These are phyloP conservation scores for Daldinia concentrica DNA, from an alignment of 495 filamentous ascomycete species.

Conservation along the genomic window DNA sequence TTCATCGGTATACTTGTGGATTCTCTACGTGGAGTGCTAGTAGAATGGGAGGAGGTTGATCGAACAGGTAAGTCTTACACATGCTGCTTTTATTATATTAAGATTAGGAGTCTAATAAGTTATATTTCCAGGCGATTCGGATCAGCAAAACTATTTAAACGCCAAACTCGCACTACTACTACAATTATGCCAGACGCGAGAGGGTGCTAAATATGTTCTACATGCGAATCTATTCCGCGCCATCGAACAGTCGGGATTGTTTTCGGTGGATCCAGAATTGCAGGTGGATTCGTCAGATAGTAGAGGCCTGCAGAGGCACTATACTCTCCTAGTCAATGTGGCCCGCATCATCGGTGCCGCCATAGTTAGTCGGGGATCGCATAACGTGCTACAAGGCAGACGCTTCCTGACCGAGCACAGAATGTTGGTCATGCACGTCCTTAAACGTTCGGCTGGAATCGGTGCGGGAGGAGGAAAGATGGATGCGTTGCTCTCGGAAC, in stretches of 20 bases:
- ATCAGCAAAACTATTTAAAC: constrained; percentile 68
- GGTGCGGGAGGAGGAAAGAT: constrained; percentile 57
- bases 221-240: constrained; percentile 89
- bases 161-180: constrained; percentile 85
- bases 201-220: constrained; percentile 80
- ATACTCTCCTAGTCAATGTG: constrained; percentile 80
- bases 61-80: constrained; percentile 46
- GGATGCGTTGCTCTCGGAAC: constrained; percentile 53
- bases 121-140: constrained; percentile 39
- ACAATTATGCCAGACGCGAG: constrained; percentile 79
- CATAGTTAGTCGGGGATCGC: constrained; percentile 77
- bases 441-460: constrained; percentile 88
- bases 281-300: constrained; percentile 66
- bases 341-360: constrained; percentile 82
- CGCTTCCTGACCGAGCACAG: constrained; percentile 82
- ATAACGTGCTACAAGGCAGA: constrained; percentile 82
- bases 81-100: not conserved
- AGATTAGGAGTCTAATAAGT: constrained; percentile 34
- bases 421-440: constrained; percentile 81
- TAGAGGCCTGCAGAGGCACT: constrained; percentile 79
- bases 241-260: constrained; percentile 79
- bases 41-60: constrained; percentile 61
- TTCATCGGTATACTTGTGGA: constrained; percentile 91
- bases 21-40: constrained; percentile 73
- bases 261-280: constrained; percentile 92